These are phyloP conservation scores for Melampsora americana DNA, from an alignment of 1,284 basidiomycete genomes.

Conservation along the genomic window DNA sequence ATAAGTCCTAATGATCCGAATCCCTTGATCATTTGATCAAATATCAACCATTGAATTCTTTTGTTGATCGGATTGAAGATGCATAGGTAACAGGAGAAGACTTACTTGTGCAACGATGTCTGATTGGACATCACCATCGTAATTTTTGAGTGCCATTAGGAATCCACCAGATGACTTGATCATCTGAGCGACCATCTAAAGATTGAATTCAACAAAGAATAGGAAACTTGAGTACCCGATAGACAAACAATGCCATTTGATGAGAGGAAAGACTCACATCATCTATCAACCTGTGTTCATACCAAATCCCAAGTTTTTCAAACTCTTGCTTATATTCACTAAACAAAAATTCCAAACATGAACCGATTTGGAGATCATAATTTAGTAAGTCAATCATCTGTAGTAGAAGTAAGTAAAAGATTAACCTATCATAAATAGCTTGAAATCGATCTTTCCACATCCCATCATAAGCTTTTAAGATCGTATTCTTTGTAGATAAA, in stretches of 20 bases:
- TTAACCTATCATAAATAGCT: conserved; percentile 71
- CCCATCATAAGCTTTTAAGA: conserved; percentile 64
- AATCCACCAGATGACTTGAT: conserved; percentile 96
- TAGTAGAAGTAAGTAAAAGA: neutral
- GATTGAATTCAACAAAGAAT: conserved; percentile 58
- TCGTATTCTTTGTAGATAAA: conserved; percentile 54
- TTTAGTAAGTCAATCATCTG: neutral
- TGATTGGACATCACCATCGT: conserved; percentile 81
- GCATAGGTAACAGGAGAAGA: neutral
- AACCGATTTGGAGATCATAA: conserved; percentile 42
- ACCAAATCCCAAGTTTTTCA: conserved; percentile 80
- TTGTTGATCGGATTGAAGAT: no score
- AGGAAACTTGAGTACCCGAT: neutral
- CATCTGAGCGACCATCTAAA: conserved; percentile 95
- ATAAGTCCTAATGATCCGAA: conserved; percentile 70
- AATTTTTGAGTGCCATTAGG: conserved; percentile 97
- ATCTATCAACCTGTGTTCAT: conserved; percentile 81
- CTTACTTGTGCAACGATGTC: conserved; percentile 47
- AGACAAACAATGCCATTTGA: neutral
- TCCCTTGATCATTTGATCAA: conserved; percentile 55
- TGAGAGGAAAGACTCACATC: conserved; percentile 50
- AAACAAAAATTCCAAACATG: conserved; percentile 48
- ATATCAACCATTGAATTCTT: conserved; percentile 56
- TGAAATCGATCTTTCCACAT: conserved; percentile 99
- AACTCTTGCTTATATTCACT: conserved; percentile 74